Evolutionary conservation across 495 filamentous ascomycete species (phyloP).

Genomic region (Talaromyces stipitatus): DNA sequence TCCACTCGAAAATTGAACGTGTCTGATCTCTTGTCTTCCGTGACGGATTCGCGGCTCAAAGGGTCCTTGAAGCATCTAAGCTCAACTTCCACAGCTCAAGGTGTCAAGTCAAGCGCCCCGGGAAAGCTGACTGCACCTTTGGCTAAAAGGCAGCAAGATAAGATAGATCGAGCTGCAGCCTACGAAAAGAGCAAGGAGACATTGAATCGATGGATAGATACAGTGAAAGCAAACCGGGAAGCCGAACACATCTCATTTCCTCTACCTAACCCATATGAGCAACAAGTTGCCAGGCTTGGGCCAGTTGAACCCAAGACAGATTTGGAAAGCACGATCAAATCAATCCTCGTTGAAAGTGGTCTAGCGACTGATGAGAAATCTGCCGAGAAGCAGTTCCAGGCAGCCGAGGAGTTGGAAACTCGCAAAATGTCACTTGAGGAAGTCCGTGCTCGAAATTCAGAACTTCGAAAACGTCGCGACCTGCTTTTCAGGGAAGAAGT

Average conservation of each 20-base stretch:
- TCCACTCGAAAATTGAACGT: conserved; percentile 70
- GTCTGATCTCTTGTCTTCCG: conserved; percentile 63
- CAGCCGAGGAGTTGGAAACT: conserved; percentile 61
- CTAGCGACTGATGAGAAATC: conserved; percentile 53
- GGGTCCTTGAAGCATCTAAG: conserved; percentile 66
- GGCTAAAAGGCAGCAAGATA: conserved; percentile 83
- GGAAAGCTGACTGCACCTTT: conserved; percentile 80
- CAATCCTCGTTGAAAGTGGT: conserved; percentile 83
- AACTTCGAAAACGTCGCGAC: conserved; percentile 74
- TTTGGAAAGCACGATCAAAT: conserved; percentile 74
- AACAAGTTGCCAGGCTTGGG: conserved; percentile 37
- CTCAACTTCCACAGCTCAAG: conserved; percentile 35
- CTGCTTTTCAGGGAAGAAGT: conserved; percentile 86
- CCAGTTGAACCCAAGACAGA: conserved; percentile 59
- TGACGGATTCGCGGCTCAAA: conserved; percentile 69
- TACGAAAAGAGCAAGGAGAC: conserved; percentile 90
- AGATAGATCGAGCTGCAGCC: conserved; percentile 73
- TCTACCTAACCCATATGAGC: conserved; percentile 59
- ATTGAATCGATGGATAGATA: conserved; percentile 83
- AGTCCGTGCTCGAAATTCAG: conserved; percentile 61
- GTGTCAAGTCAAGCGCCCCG: conserved; percentile 44
- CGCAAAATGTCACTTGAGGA: conserved; percentile 62
- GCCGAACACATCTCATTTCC: conserved; percentile 93
- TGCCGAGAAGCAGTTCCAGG: conserved; percentile 55
- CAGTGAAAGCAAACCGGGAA: conserved; percentile 85